Conservation (phyloP, 2,329 filamentous ascomycete species). For the Colletotrichum scovillei region DNA sequence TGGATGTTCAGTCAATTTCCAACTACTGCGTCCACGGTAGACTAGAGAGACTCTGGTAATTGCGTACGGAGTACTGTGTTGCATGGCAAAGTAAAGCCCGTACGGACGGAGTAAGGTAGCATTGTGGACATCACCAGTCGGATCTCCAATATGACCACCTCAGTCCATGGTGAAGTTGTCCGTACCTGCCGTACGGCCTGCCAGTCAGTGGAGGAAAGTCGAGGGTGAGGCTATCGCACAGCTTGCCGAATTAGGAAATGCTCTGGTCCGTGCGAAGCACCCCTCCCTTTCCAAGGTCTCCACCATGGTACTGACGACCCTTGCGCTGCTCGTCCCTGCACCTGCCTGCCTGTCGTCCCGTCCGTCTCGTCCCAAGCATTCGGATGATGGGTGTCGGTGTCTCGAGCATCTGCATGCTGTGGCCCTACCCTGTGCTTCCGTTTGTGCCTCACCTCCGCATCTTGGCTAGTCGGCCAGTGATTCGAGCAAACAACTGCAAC, state of each 20-base stretch:
- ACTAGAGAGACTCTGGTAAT: not conserved
- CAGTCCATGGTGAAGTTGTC: too few species aligned
- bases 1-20: not conserved
- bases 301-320: not conserved
- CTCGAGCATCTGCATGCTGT: slow-evolving; percentile 6
- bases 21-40: not conserved
- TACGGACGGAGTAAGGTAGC: not conserved
- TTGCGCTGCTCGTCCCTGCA: not conserved
- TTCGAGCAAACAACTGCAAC: not conserved
- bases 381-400: slow-evolving; percentile 24
- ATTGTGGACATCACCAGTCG: not conserved
- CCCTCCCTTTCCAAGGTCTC: not conserved
- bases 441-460: not conserved
- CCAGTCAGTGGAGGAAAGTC: not conserved
- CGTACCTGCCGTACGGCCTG: not conserved
- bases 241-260: slow-evolving; percentile 26
- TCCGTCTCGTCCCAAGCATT: slow-evolving; percentile 32
- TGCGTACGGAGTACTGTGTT: not conserved
- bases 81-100: not conserved
- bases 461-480: not conserved
- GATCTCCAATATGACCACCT: not conserved
- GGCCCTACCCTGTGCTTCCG: not conserved
- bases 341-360: slow-evolving; percentile 21
- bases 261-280: not conserved
- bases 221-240: slow-evolving; percentile 22